These are phyloP conservation scores for Pelargonium exstipulatum DNA, from an alignment of 441 rosid genomes.

Conservation along the genomic window DNA sequence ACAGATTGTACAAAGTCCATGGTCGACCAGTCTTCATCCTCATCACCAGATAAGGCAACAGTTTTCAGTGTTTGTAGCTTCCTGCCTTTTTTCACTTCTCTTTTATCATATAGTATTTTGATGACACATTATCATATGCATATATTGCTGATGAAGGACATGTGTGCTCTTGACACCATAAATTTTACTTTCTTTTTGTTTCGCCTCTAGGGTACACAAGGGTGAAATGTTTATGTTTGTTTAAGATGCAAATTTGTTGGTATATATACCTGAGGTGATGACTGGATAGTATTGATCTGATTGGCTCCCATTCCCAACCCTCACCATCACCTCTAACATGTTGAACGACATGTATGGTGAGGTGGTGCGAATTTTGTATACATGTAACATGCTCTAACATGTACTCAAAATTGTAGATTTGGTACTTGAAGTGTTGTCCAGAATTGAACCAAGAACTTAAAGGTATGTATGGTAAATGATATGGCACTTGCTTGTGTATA, in stretches of 20 bases:
- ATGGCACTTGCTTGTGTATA: background rate
- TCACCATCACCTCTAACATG: background rate
- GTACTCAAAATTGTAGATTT: background rate
- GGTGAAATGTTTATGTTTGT: background rate
- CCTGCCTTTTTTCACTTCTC: background rate
- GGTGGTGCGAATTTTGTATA: background rate
- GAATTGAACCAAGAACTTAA: background rate
- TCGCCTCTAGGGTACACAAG: background rate
- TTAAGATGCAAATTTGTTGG: background rate
- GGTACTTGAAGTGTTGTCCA: background rate
- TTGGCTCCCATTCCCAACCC: conserved; percentile 3
- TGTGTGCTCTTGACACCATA: background rate
- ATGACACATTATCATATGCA: background rate
- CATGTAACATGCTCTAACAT: background rate
- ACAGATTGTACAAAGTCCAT: conserved; percentile 35
- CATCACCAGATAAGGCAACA: conserved; percentile 26
- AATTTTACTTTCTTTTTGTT: background rate
- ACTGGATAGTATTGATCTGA: background rate
- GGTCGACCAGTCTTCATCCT: conserved; percentile 19
- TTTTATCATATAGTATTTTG: background rate
- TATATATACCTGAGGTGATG: background rate
- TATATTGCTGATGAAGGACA: background rate
- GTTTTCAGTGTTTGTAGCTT: conserved; percentile 14
- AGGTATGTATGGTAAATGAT: background rate
- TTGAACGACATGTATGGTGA: background rate